Evolutionary conservation across 164 flowering plant species (phyloP).

Genomic region (Macadamia integrifolia): DNA sequence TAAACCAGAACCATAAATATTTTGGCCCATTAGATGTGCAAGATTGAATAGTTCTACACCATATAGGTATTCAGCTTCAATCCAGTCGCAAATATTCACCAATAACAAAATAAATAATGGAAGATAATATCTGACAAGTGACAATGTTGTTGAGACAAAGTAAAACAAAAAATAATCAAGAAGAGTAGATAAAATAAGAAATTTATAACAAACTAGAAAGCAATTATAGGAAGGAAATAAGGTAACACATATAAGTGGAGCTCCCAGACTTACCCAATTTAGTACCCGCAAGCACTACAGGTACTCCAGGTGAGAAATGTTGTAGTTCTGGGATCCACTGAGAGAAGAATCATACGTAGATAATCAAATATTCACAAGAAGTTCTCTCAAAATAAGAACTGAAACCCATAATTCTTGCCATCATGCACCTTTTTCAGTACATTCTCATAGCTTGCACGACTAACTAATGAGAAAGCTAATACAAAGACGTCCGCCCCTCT

Average conservation of each 20-base stretch:
- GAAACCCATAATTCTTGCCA: neutral
- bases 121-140: neutral
- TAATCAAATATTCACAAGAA: neutral
- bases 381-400: neutral
- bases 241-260: too few relatives aligned
- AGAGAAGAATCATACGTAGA: conserved; percentile 18
- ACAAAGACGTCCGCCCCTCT: conserved; percentile 18
- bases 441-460: conserved; percentile 25
- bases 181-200: neutral
- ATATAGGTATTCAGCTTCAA: neutral
- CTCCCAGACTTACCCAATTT: conserved; percentile 61
- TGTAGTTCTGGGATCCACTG: conserved; percentile 99
- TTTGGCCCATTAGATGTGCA: too few relatives aligned
- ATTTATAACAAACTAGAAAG: neutral
- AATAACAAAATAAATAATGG: neutral
- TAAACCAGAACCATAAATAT: too few relatives aligned
- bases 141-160: too few relatives aligned
- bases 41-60: too few relatives aligned
- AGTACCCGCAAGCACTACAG: conserved; percentile 87
- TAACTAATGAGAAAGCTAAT: conserved; percentile 4
- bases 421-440: conserved; percentile 72
- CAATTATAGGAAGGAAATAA: neutral
- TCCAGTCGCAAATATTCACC: neutral
- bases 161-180: neutral
- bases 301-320: conserved; percentile 86